phyloP scores from a whole-genome alignment of 352 stramenopile genomes.

The Globisporangium solare region DNA sequence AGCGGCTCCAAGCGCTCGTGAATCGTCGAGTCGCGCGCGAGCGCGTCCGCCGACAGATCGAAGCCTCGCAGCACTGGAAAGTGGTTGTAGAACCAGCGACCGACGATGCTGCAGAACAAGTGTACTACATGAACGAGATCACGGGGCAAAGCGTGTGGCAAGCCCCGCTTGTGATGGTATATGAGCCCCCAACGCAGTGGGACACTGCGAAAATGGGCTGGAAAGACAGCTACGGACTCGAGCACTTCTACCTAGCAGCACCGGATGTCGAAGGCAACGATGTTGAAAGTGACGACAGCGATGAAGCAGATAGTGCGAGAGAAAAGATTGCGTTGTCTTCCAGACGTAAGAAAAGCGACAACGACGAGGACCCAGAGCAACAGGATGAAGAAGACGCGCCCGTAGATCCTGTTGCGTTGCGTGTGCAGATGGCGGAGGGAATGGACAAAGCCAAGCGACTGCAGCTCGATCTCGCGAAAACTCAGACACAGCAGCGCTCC shows the following conservation, averaged over 20 bases:
- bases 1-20: constrained; percentile 35
- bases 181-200: constrained; percentile 53
- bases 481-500: constrained; percentile 30
- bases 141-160: constrained; percentile 63
- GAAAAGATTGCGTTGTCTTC: constrained; percentile 1
- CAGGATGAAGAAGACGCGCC: constrained; percentile 21
- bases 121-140: constrained; percentile 51
- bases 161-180: constrained; percentile 45
- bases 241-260: constrained; percentile 31
- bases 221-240: constrained; percentile 39
- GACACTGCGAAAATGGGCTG: constrained; percentile 50
- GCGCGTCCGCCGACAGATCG: constrained; percentile 32
- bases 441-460: constrained; percentile 25
- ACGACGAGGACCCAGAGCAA: constrained; percentile 14
- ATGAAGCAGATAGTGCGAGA: not conserved
- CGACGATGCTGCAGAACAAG: constrained; percentile 15
- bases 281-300: not conserved
- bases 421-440: constrained; percentile 37
- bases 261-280: constrained; percentile 8
- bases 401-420: constrained; percentile 38
- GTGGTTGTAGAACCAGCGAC: constrained; percentile 23
- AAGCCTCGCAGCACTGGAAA: constrained; percentile 48
- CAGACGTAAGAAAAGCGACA: constrained; percentile 1
- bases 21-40: constrained; percentile 33
- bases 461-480: constrained; percentile 29